Evolutionary conservation across 148 eudicot genomes (phyloP), one percentile per base, ranked within the genome.

Genomic region (Gaultheria prostrata): DNA sequence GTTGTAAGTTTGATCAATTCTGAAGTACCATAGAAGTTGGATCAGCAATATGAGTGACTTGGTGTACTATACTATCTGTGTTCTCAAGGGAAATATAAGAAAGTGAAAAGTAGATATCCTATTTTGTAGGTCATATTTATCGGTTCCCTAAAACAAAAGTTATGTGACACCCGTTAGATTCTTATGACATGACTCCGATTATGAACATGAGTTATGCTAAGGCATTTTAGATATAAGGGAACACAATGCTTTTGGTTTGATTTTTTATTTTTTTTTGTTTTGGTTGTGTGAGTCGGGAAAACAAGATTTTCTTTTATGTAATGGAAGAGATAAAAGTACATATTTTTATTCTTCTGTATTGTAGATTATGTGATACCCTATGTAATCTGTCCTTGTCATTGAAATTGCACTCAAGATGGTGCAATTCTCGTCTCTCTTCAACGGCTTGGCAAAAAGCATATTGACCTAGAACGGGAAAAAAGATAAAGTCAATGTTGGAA

Each of bases 401-500:
- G 59, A 26, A 83, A 73, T 50, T 59, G 63, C 76, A 72, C 82
- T 46, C 53, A 72, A 88, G 91, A 89, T 91, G 91, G 93, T 89
- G 79, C 90, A 91, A 75, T 81, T 91, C 21, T 85, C 85, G 71
- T 61, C 86, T 28, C 72, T 91, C 33, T 83, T 91, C 82, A 83
- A 82, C 53, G 86, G 85, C 18, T 84, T 89, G 69, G 80, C 93
- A 2, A 84, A 65, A 63, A 86, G 79, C 50, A 81, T 87, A 15
- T 77, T 85, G 10, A 73, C 30, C 32, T 86, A 81, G 83, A 86
- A 74, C 79, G 86, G 82, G 24, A 88, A 53, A 87, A 87, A 88
- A 15, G 82, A 77, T 18, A 54, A 48, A 82, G 61, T 3, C 12
- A 61, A 83, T 81, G 80, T 21, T 75, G 92, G 86, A 78, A 86